Evolutionary conservation across 1,284 basidiomycete genomes (phyloP), one percentile per base, ranked within the genome.

Genomic region (Anthracocystis panici-leucophaei): DNA sequence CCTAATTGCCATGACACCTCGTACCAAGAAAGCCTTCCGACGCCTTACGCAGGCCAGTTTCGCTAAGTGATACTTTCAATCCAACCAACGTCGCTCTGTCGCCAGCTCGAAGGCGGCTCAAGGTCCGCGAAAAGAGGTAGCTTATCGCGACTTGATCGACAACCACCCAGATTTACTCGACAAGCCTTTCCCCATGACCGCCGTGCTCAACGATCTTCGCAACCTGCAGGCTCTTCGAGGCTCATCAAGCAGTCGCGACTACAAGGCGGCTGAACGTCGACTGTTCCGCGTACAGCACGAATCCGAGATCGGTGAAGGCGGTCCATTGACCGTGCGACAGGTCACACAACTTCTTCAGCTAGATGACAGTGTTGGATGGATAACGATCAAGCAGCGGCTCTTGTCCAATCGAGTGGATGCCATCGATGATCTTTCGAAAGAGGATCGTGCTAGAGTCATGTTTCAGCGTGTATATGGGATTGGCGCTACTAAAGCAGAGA

Each of bases 231-330:
- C 64, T 1, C 64, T 61, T 8, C 45, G 56, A 45, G 64, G 59
- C 3, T 18, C 50, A 1, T 35, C 63, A 7, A 49, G 40, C 21
- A 42, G 41, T 33, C 64, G 59, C 20, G 64, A 66, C 4, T 72
- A 72, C 56, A 65, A 66, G 41, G 35, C 66, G 5, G 69, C 64
- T 10, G 69, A 66, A 33, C 63, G 69, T 38, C 65, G 69, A n/a
- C 59, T 72, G 2, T 72, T 62, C 18, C 63, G 69, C 11, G 64
- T 72, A n/a, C 56, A 67, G 46, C 70, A 73, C 60, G 65, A 67
- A 31, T 61, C 65, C 0, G 70, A 63, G 33, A n/a, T 52, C 10
- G 60, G 53, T 18, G 33, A 51, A 14, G 60, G 65, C 5, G 33
- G 42, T 9, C 54, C 60, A 10, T 49, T 66, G 48, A 67, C 64